These are phyloP conservation scores for Cardamine occulta DNA, from an alignment of 345 rosid genomes.

Conservation along the genomic window DNA sequence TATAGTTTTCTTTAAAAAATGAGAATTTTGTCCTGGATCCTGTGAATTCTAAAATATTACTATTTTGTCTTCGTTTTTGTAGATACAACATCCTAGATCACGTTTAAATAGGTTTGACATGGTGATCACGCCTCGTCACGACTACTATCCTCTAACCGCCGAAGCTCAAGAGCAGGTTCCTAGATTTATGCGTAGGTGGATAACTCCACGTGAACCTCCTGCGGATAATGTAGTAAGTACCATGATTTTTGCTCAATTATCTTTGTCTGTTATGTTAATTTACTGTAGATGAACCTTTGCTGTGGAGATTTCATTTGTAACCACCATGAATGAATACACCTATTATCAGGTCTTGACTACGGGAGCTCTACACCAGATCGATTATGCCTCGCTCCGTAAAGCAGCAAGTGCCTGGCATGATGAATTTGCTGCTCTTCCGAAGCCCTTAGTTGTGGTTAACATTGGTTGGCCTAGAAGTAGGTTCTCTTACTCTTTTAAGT, in stretches of 20 bases:
- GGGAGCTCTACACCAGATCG: constrained; percentile 93
- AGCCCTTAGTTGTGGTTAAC: constrained; percentile 91
- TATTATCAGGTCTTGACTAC: constrained; percentile 72
- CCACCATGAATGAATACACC: constrained; percentile 9
- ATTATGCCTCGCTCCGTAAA: constrained; percentile 79
- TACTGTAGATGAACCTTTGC: constrained; percentile 7
- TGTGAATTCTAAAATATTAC: neutral
- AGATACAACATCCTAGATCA: constrained; percentile 98
- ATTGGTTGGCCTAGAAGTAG: constrained; percentile 91
- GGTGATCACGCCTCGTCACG: constrained; percentile 92
- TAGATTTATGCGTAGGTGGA: constrained; percentile 72
- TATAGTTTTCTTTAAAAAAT: neutral
- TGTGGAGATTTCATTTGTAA: constrained; percentile 26
- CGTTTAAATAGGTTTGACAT: constrained; percentile 85
- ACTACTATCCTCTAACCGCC: constrained; percentile 84
- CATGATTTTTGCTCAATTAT: neutral
- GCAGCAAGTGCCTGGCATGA: constrained; percentile 93
- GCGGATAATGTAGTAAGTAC: constrained; percentile 70
- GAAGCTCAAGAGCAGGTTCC: constrained; percentile 84
- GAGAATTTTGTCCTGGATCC: neutral
- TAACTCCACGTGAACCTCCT: constrained; percentile 84
- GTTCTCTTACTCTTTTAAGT: constrained; percentile 34
- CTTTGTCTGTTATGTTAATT: neutral
- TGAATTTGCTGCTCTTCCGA: constrained; percentile 86
- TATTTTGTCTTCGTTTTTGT: constrained; percentile 22